phyloP scores from a whole-genome alignment of 306 rosid genomes.

The Canavalia gladiata region DNA sequence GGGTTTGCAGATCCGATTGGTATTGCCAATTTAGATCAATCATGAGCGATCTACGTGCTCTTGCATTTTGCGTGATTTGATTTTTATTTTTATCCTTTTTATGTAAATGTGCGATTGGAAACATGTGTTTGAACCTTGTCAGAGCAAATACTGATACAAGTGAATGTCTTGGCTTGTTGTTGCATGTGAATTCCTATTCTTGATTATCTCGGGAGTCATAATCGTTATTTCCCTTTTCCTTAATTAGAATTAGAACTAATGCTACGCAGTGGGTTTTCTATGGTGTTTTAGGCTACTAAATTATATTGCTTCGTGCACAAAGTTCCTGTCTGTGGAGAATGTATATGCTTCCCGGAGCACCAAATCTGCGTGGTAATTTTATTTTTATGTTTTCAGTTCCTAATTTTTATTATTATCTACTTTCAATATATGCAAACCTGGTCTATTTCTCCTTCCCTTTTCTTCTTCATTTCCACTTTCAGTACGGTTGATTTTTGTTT shows the following conservation, averaged over 20 bases:
- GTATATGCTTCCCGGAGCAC: conserved; percentile 96
- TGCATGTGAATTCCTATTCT: conserved; percentile 16
- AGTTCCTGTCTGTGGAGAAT: conserved; percentile 99
- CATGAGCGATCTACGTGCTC: conserved; percentile 50
- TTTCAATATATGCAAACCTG: conserved; percentile 21
- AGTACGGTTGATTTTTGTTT: conserved; percentile 21
- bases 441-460: conserved; percentile 7
- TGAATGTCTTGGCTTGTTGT: conserved; percentile 5
- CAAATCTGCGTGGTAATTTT: conserved; percentile 87
- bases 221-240: conserved; percentile 8
- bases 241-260: conserved; percentile 32
- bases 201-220: conserved; percentile 26
- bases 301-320: conserved; percentile 97
- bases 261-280: conserved; percentile 29
- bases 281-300: conserved; percentile 90
- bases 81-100: not conserved
- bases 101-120: conserved; percentile 31
- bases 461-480: conserved; percentile 3
- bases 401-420: conserved; percentile 15
- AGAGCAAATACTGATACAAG: conserved; percentile 26
- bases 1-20: conserved; percentile 64
- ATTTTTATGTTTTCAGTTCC: not conserved
- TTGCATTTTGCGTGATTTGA: conserved; percentile 39
- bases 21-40: conserved; percentile 39
- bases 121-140: conserved; percentile 31